phyloP scores from a whole-genome alignment of 345 rosid species.

The Melastoma malabathricum region DNA sequence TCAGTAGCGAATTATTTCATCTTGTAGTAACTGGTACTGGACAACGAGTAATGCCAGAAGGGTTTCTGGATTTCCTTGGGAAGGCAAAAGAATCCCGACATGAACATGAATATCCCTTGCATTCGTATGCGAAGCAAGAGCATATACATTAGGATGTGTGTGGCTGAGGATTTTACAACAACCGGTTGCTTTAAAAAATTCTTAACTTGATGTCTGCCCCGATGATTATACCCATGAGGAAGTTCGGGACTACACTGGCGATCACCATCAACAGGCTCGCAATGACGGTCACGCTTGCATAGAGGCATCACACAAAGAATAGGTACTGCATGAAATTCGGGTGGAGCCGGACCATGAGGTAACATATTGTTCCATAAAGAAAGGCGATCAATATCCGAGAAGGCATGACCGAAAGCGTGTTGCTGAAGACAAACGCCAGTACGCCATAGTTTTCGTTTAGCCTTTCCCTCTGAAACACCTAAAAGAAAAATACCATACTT shows the following conservation, averaged over 20 bases:
- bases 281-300: conserved; percentile 80
- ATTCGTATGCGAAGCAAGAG: background rate
- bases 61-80: conserved; percentile 86
- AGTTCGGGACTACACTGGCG: conserved; percentile 84
- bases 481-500: no score
- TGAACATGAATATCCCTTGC: conserved; percentile 92
- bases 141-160: background rate
- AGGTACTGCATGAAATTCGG: conserved; percentile 71
- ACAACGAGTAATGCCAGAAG: conserved; percentile 94
- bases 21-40: conserved; percentile 84
- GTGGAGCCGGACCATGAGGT: conserved; percentile 80
- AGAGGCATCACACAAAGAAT: conserved; percentile 82
- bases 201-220: conserved; percentile 90
- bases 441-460: conserved; percentile 92
- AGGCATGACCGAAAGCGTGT: conserved; percentile 77
- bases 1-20: no score
- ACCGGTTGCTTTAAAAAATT: background rate
- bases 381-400: conserved; percentile 64
- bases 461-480: conserved; percentile 73
- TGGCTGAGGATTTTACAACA: background rate
- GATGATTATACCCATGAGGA: conserved; percentile 95
- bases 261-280: conserved; percentile 99
- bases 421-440: conserved; percentile 65
- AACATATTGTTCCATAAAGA: conserved; percentile 79
- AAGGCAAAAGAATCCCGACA: conserved; percentile 89